Base-by-base conservation (phyloP, 345 rosid genomes). In the Pistacia vera region DNA sequence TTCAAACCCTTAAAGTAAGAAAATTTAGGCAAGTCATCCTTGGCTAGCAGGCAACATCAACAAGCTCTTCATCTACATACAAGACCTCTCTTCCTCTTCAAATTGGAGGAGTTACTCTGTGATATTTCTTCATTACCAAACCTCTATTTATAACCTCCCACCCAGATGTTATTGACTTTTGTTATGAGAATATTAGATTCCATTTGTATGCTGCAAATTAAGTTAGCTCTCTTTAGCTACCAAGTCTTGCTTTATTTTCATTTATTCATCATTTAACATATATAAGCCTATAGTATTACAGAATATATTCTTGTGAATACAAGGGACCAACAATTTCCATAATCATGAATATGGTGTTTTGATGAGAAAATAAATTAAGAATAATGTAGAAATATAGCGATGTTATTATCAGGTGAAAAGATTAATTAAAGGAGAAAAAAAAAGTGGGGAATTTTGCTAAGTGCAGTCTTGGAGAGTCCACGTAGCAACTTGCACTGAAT, bases 21-120 rank as follows among this genome's bases (percentile, higher is more conserved):
- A 68, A 81, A 75, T 14, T 62, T 73, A 84, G 88, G 90, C 90
- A 83, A 87, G 86, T 87, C 88, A 83, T 87, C 90, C 90, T 81
- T 87, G 90, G 90, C 90, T 87, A 84, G 66, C 86, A 20, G 71
- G 83, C 82, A 41, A 41, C 46, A 41, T 41, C 46, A 41, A 41
- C 58, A 35, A 57, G 61, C 82, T 77, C 85, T 84, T 77, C 68
- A 77, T 81, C 86, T 79, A 55, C 90, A 84, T 83, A 79, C 90
- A 77, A 84, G 86, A 74, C 5, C 48, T 57, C 72, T 33, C 18
- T 54, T 54, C 57, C 57, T 54, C 57, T 54, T 1, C 18, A 54
- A 51, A 54, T 14, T 16, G 57, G 18, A 54, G 57, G 57, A 54
- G 57, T 14, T 14, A 3, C n/a, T 4, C 54, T 11, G 4, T 14